phyloP scores from a whole-genome alignment of 768 basidiomycete genomes.

The Termitomyces titanicus region DNA sequence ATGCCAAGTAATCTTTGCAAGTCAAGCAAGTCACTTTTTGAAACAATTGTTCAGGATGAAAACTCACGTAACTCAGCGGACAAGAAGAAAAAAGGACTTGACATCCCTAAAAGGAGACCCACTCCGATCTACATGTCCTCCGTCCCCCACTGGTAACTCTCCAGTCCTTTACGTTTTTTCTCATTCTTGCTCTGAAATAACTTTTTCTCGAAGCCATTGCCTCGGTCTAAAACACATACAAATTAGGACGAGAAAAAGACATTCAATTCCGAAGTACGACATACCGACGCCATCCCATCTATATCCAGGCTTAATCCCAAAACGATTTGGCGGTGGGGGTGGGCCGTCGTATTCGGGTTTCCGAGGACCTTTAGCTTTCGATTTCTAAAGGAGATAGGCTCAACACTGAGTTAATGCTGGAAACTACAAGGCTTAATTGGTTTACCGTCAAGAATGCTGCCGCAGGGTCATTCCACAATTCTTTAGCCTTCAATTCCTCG shows the following conservation, averaged over 20 bases:
- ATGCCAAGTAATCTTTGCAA: background rate
- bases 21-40: background rate
- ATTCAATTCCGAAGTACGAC: slow-evolving; percentile 18
- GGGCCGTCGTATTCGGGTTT: slow-evolving; percentile 87
- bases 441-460: slow-evolving; percentile 90
- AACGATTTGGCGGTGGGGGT: slow-evolving; percentile 89
- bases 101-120: background rate
- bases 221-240: slow-evolving; percentile 62
- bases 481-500: slow-evolving; percentile 73
- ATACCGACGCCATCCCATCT: slow-evolving; percentile 98
- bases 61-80: slow-evolving; percentile 7
- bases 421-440: slow-evolving; percentile 22
- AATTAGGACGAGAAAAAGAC: background rate
- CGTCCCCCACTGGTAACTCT: slow-evolving; percentile 82
- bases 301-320: slow-evolving; percentile 92
- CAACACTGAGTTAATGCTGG: background rate
- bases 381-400: slow-evolving; percentile 48
- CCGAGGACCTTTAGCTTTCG: slow-evolving; percentile 66
- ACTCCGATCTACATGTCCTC: slow-evolving; percentile 79
- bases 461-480: slow-evolving; percentile 97
- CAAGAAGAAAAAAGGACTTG: background rate
- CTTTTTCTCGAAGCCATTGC: slow-evolving; percentile 94
- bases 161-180: slow-evolving; percentile 60
- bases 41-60: background rate
- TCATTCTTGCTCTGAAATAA: slow-evolving; percentile 83